Evolutionary conservation across 352 stramenopile genomes (phyloP), one percentile per base, ranked within the genome.

Genomic region (Phytophthora vignae): DNA sequence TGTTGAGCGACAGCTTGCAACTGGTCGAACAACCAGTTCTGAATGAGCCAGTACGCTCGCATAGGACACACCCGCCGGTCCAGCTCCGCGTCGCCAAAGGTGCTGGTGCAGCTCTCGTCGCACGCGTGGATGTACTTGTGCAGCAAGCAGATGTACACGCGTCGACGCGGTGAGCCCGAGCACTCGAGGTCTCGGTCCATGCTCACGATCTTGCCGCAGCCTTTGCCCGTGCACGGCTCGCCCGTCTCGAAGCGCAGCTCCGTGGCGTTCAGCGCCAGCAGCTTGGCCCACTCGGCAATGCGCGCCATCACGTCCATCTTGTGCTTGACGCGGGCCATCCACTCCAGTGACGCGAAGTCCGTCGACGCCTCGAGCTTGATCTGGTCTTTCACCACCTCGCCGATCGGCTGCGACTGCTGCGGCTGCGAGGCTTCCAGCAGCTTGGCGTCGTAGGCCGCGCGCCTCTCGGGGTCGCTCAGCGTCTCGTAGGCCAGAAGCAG

Each of bases 251-350:
- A 94, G 7, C 84, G 85, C 33, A 94, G 64, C 19, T 94, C 81
- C 1, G 81, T 90, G n/a, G 87, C 77, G 53, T 84, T 70, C 15
- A 94, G 78, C 4, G 66, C 69, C 15, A 93, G 71, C 14, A 94
- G 68, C 64, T 83, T 90, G 17, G 82, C 84, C 87, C 87, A 94
- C 57, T 90, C 81, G 8, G 87, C 74, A 53, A 94, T 90, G 9
- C 83, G 79, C 40, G 89, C 87, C 85, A 94, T 94, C 1, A 94
- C 87, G 55, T 94, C 87, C 85, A 93, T 94, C 61, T 94, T 94
- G 84, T 94, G 85, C 65, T 94, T 93, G 15, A 94, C 82, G 4
- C 87, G 83, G 7, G 82, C 83, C 84, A 94, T 93, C 87, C 87
- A 94, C 71, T 94, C 87, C 2, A 94, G 75, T 4, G 85, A 93